These are phyloP conservation scores for Auricularia sp. DNA, from an alignment of 768 basidiomycete species.

Conservation along the genomic window DNA sequence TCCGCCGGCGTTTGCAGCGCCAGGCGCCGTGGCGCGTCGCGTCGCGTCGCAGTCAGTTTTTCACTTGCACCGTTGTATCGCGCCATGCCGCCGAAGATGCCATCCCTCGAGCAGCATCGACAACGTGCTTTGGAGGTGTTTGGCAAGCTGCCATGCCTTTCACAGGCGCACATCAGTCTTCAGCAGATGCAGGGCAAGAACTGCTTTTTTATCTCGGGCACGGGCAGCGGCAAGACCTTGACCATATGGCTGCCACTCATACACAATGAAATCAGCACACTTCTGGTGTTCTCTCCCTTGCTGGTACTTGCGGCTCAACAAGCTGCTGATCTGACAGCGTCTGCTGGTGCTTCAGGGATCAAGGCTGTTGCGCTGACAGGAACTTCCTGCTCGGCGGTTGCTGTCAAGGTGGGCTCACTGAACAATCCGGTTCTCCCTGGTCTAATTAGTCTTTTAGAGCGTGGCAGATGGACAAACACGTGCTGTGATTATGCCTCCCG, in stretches of 20 bases:
- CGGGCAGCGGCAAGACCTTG: neutral
- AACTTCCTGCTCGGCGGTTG: conserved; percentile 10
- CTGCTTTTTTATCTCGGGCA: neutral
- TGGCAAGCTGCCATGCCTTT: too few relatives aligned
- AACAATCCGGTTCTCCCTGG: neutral
- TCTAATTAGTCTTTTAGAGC: conserved; percentile 11
- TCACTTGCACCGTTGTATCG: too few relatives aligned
- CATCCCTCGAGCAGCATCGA: too few relatives aligned
- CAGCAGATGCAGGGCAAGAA: neutral
- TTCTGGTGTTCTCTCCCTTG: conserved; percentile 22
- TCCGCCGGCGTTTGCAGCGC: too few relatives aligned
- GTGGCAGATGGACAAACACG: conserved; percentile 18
- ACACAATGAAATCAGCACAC: conserved; percentile 5
- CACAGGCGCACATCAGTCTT: too few relatives aligned
- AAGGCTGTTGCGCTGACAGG: conserved; percentile 13
- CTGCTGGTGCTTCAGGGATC: conserved; percentile 8
- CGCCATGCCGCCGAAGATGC: too few relatives aligned
- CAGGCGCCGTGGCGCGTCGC: too few relatives aligned
- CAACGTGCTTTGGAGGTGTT: too few relatives aligned
- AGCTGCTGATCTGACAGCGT: conserved; percentile 6
- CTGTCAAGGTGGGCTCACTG: conserved; percentile 12
- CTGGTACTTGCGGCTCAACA: conserved; percentile 25
- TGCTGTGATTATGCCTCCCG: conserved; percentile 22
- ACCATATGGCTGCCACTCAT: neutral
- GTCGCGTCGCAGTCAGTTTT: too few relatives aligned